Base-by-base conservation (phyloP, 1,284 basidiomycete species). In the Rugosomyces carneus region DNA sequence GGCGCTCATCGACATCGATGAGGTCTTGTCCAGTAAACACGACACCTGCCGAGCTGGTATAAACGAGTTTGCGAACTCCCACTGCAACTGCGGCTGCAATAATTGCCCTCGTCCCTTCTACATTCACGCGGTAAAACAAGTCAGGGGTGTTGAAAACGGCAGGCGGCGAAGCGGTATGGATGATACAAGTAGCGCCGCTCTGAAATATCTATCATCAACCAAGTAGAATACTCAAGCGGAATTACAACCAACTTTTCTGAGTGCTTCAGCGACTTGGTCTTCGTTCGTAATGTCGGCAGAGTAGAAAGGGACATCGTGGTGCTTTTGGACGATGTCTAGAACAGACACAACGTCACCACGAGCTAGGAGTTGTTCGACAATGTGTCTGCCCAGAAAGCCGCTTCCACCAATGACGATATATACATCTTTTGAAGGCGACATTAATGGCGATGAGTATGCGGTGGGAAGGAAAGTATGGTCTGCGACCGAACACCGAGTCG, bases 121-220 rank as follows among this genome's bases (percentile, higher is more conserved):
- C 91, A 61, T 99, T 99, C 58, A 99, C 95, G 64, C 87, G 90
- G 68, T 84, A 85, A 71, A 92, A 96, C 15, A 98, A 66, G 1
- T 83, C 81, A 2, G 78, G 70, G 54, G 84, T 76, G 51, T 71
- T 84, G 60, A 87, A 68, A 20, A 82, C 86, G 42, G 84, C 82
- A 6, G 82, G 80, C 3, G 95, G 95, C 4, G 94, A 96, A 15
- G 94, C 95, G 7, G 94, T 98, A 66, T 99, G 95, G 56, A 98
- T 93, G 50, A 98, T 88, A 56, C 87, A 87, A 1, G 88, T 91
- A 31, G 89, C 76, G 40, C 81, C 80, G 52, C 83, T 84, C 88
- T 93, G 54, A 18, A 26, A 34, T 23, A 15, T 19, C 40, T 21
- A 47, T 46, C 24, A 46, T 49, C 31, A 47, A 44, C 52, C 46